phyloP scores from a whole-genome alignment of 169 alveolate genomes.

The Plasmodium adleri region DNA sequence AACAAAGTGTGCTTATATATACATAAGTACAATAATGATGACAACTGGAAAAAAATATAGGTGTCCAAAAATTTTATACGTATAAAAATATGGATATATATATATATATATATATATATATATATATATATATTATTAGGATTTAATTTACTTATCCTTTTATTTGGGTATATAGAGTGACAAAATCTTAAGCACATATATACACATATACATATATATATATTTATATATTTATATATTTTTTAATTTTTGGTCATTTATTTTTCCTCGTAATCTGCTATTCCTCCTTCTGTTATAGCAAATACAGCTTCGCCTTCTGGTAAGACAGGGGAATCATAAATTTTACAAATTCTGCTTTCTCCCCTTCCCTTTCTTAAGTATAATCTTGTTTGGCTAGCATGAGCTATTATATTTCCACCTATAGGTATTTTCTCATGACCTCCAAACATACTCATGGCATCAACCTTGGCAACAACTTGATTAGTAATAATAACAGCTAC shows the following conservation, averaged over 20 bases:
- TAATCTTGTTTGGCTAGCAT: constrained; percentile 98
- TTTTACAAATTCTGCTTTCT: constrained; percentile 96
- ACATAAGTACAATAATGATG: no score
- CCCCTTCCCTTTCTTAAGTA: constrained; percentile 93
- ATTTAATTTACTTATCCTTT: no score
- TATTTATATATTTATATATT: background rate
- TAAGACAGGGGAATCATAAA: constrained; percentile 97
- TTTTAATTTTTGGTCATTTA: background rate
- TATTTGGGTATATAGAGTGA: no score
- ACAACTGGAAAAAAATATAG: no score
- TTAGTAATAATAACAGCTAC: constrained; percentile 97
- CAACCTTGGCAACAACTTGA: constrained; percentile 96
- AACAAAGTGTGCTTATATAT: no score
- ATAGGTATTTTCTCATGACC: constrained; percentile 91
- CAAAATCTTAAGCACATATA: background rate
- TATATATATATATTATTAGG: constrained; percentile 1
- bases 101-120: constrained; percentile 8
- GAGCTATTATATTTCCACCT: constrained; percentile 99
- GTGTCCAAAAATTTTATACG: background rate
- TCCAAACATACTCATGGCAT: constrained; percentile 90
- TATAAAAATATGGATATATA: background rate
- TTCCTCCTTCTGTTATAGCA: constrained; percentile 94
- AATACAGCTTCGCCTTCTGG: constrained; percentile 99
- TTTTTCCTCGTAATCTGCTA: constrained; percentile 90
- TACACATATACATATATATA: background rate